Evolutionary conservation across 164 flowering plant species (phyloP).

Genomic region (Tetrastigma voinierianum): DNA sequence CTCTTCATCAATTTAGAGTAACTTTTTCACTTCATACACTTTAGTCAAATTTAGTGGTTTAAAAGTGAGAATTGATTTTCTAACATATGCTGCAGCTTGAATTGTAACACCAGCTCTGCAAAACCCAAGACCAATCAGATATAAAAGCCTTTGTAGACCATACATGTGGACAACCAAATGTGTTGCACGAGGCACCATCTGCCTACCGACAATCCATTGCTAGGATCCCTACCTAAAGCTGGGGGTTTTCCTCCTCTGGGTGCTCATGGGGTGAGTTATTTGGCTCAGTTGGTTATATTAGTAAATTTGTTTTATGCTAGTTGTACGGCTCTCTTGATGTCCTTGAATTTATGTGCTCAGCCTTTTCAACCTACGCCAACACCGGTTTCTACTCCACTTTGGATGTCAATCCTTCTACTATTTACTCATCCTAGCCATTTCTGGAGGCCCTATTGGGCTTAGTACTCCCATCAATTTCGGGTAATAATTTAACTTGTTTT

Average conservation of each 20-base stretch:
- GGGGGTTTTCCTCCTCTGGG: conserved; percentile 84
- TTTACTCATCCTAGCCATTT: conserved; percentile 65
- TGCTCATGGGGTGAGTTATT: conserved; percentile 64
- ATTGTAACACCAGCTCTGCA: conserved; percentile 94
- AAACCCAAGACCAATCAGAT: conserved; percentile 90
- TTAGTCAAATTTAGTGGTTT: neutral
- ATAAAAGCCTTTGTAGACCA: conserved; percentile 94
- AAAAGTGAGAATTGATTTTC: neutral
- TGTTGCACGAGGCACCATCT: conserved; percentile 91
- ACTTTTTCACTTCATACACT: neutral
- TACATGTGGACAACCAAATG: conserved; percentile 82
- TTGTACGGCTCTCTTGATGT: neutral
- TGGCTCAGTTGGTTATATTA: neutral
- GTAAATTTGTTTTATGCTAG: neutral
- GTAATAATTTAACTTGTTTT: conserved; percentile 21
- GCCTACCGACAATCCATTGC: conserved; percentile 66
- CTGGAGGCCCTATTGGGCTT: conserved; percentile 74
- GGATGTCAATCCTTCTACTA: conserved; percentile 78
- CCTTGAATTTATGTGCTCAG: conserved; percentile 31
- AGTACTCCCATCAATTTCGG: conserved; percentile 62
- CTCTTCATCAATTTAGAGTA: neutral
- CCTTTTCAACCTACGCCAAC: conserved; percentile 75
- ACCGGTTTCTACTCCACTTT: conserved; percentile 62
- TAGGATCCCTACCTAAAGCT: conserved; percentile 69
- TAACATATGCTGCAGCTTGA: conserved; percentile 47